Evolutionary conservation across 2,329 filamentous ascomycete species (phyloP), one percentile per base, ranked within the genome.

Genomic region (Beauveria australis): DNA sequence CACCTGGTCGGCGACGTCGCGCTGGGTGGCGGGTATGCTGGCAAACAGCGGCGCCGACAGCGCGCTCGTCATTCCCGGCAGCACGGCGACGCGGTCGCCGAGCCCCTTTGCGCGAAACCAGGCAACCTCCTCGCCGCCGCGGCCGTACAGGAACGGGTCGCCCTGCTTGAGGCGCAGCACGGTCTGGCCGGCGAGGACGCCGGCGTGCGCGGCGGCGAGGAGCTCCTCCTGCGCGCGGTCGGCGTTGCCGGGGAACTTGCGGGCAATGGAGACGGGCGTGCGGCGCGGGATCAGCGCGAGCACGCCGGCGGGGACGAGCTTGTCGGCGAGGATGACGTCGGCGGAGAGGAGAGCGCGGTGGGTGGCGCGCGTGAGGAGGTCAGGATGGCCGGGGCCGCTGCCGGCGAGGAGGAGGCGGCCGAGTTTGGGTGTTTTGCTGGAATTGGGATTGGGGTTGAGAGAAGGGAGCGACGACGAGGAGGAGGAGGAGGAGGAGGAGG

Each of bases 161-260:
- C 94, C 94, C 72, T 99, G 94, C 76, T 99, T 99, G 49, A 99
- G 79, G 3, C 94, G 84, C 40, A 99, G 80, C 0, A 99, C 94
- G 1, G 85, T 89, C 71, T 89, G 86, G 14, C 94, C 94, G 22
- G 75, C 74, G 5, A 68, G 71, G 18, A 80, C 79, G 2, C 86
- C 91, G 3, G 84, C 83, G 2, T 96, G 79, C 0, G 91, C 94
- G 67, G 91, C 81, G 58, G 86, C 81, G 3, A 96, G 82, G 5
- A 99, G 85, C 74, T 99, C 94, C 69, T 92, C 86, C 72, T 99
- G 94, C 0, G 94, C 94, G 49, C 86, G 85, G 67, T 99, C 94
- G 46, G 94, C 94, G 73, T 99, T 97, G 24, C 94, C 94, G 1
- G 94, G 94, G 74, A 99, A 99, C 73, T 99, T 99, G 69, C 92